Evolutionary conservation across 345 rosid genomes (phyloP).

Genomic region (Eucalyptus melliodora): DNA sequence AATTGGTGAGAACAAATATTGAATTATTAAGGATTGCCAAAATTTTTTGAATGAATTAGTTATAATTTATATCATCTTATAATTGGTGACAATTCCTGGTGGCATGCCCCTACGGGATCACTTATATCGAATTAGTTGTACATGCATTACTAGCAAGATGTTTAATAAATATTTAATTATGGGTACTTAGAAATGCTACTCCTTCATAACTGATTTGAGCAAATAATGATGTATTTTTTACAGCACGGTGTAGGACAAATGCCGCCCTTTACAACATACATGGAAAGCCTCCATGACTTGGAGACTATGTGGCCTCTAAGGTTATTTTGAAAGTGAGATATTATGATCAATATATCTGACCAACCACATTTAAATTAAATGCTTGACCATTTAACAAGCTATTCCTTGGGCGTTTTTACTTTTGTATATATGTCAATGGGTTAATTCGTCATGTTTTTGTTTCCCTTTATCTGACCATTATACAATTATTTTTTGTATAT

Average conservation of each 20-base stretch:
- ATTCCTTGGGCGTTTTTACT: neutral
- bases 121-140: neutral
- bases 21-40: no score
- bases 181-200: neutral
- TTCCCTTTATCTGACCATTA: neutral
- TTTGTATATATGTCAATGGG: no score
- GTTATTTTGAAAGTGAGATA: neutral
- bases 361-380: neutral
- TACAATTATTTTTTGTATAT: neutral
- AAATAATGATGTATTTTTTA: neutral
- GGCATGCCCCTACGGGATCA: neutral
- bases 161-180: no score
- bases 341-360: no score
- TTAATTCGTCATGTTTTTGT: no score
- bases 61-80: no score
- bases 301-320: neutral
- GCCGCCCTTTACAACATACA: no score
- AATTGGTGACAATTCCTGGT: no score
- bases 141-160: neutral
- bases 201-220: no score
- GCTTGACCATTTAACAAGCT: neutral
- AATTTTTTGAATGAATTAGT: no score
- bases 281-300: no score
- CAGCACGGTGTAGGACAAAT: neutral
- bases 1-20: no score